These are phyloP conservation scores for Aspergillus steynii DNA, from an alignment of 495 filamentous ascomycete species.

Conservation along the genomic window DNA sequence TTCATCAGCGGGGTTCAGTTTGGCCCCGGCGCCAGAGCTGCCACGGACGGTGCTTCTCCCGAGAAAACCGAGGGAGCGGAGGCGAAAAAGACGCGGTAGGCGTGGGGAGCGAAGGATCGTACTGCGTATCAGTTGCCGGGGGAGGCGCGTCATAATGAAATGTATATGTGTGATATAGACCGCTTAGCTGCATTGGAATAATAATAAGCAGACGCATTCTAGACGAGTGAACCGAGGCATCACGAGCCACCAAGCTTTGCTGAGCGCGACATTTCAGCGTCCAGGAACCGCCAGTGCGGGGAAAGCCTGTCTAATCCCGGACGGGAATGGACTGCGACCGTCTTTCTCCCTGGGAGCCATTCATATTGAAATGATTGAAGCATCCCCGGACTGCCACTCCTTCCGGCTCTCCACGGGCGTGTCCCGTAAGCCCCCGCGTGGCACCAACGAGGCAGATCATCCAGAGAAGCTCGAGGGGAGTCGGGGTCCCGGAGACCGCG, in stretches of 20 bases:
- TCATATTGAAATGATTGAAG: no score
- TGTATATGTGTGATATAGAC: conserved; percentile 23
- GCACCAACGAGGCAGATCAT: neutral
- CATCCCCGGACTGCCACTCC: no score
- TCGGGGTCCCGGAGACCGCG: no score
- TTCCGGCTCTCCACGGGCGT: no score
- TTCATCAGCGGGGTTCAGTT: conserved; percentile 84
- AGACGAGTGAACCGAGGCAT: conserved; percentile 19
- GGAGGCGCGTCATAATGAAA: conserved; percentile 1
- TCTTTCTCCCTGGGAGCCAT: neutral
- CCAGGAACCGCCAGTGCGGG: neutral
- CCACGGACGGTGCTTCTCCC: conserved; percentile 1
- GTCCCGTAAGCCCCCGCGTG: neutral
- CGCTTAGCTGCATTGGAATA: conserved; percentile 11
- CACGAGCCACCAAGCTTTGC: conserved; percentile 11
- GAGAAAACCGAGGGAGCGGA: neutral
- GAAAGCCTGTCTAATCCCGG: neutral
- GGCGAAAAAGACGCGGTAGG: neutral
- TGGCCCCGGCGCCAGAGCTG: conserved; percentile 26
- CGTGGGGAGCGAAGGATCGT: neutral
- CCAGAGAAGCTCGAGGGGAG: no score
- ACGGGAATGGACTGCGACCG: conserved; percentile 5
- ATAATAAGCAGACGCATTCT: neutral
- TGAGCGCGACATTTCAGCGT: conserved; percentile 2
- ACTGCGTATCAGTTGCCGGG: neutral